Evolutionary conservation across 2,329 filamentous ascomycete genomes (phyloP), one percentile per base, ranked within the genome.

Genomic region (Alternaria gansuensis): DNA sequence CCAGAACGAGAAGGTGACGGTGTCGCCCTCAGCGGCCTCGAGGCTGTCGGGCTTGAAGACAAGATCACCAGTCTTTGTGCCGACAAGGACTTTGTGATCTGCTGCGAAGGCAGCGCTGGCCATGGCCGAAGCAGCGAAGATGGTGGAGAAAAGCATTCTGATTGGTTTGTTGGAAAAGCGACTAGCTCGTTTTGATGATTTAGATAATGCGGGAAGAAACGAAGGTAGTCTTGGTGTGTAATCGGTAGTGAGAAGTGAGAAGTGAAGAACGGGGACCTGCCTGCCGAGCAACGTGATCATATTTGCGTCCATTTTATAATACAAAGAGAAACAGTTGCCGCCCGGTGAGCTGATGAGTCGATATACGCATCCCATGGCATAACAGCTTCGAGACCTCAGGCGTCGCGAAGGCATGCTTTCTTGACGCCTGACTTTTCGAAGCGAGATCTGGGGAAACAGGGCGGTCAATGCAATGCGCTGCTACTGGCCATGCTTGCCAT

Each of bases 81-180:
- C 68, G 49, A 77, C 77, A 40, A 66, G 62, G 44, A 79, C 70
- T 29, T 66, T 55, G 67, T 74, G 71, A 54, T 77, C 72, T 8
- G 61, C 70, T 21, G 75, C 75, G 31, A 75, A 45, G 37, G 70
- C 70, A 48, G 72, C 62, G 60, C 71, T 67, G 29, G 64, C 68
- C 34, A 77, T 59, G 62, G 73, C 71, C 51, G 71, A 63, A 56
- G 73, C 68, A 61, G 73, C 63, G 60, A 76, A 63, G 64, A 75
- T 52, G 60, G 71, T 70, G 51, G 75, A 72, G 74, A 78, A 78
- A 71, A 65, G 75, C 76, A 78, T 78, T 70, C 63, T 77, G 74
- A 71, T 72, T 72, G 65, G 67, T 63, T 62, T 62, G 49, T 41
- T 37, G 39, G 31, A 51, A 60, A 63, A 70, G 74, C 72, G 66